Percentiles rank a stretch among this genome's conserved stretches.
phyloP scores from a whole-genome alignment of 768 basidiomycete species.

The Hericium alpestre region DNA sequence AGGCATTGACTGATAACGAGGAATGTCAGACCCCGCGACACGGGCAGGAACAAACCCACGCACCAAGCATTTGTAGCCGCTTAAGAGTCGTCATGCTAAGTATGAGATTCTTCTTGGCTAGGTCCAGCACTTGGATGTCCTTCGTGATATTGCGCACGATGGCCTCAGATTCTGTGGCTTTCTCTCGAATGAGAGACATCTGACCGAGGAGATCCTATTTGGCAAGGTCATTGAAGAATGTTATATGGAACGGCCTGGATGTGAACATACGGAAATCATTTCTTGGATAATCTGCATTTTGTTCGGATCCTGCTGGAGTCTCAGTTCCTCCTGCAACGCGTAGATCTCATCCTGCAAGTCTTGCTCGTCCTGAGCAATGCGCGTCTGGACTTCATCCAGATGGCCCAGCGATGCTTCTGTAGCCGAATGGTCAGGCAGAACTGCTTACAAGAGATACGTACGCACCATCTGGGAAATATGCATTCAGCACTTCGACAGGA shows the following conservation, averaged over 20 bases:
- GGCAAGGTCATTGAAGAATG: not conserved
- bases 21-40: not conserved
- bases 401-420: slow-evolving; percentile 69
- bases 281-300: slow-evolving; percentile 88
- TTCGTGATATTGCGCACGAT: slow-evolving; percentile 92
- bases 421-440: not conserved
- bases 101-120: slow-evolving; percentile 88
- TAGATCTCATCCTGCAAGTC: slow-evolving; percentile 67
- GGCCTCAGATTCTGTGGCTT: slow-evolving; percentile 93
- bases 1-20: slow-evolving; percentile 54
- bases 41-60: slow-evolving; percentile 15
- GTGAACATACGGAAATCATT: slow-evolving; percentile 70
- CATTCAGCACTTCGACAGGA: slow-evolving; percentile 45
- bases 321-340: slow-evolving; percentile 53
- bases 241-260: too few species aligned
- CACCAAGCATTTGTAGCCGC: slow-evolving; percentile 89
- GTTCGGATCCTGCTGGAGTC: slow-evolving; percentile 73
- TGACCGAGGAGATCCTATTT: slow-evolving; percentile 82
- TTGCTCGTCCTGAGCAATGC: slow-evolving; percentile 57
- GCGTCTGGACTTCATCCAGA: slow-evolving; percentile 59
- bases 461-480: slow-evolving; percentile 72
- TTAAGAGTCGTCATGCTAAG: slow-evolving; percentile 84
- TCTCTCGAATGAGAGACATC: slow-evolving; percentile 93
- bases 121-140: slow-evolving; percentile 89
- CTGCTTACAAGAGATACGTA: slow-evolving; percentile 5